A percentile compares a stretch with the other conserved stretches of the same genome.
phyloP scores from a whole-genome alignment of 1,284 basidiomycete species.

The Stygiomarasmius scandens region DNA sequence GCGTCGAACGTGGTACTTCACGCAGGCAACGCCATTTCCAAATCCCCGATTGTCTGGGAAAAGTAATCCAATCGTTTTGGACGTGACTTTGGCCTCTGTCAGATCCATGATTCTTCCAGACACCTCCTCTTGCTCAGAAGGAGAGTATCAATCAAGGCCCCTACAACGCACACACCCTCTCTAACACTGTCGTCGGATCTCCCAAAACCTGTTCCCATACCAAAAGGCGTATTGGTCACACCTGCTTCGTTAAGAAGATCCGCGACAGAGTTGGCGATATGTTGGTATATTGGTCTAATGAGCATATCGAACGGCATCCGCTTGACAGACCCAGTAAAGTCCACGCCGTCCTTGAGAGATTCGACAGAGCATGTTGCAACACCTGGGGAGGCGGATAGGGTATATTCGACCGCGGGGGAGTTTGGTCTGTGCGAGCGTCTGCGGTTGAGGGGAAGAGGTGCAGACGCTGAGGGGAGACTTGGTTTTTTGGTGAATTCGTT shows the following conservation, averaged over 20 bases:
- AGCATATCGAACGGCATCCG: conserved; percentile 93
- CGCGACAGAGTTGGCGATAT: conserved; percentile 65
- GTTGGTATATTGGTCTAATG: conserved; percentile 71
- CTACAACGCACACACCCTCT: conserved; percentile 88
- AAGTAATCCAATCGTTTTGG: conserved; percentile 78
- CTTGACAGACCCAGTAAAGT: conserved; percentile 93
- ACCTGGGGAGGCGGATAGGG: conserved; percentile 85
- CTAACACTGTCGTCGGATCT: conserved; percentile 90
- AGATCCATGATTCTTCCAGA: conserved; percentile 50
- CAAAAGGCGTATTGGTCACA: conserved; percentile 67
- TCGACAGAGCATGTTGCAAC: conserved; percentile 92
- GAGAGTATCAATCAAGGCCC: conserved; percentile 70
- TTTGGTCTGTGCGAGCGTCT: conserved; percentile 91
- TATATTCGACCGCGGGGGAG: conserved; percentile 95
- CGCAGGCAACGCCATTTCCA: conserved; percentile 81
- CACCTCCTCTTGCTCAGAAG: conserved; percentile 43
- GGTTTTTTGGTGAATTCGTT: conserved; percentile 97
- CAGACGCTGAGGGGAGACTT: conserved; percentile 74
- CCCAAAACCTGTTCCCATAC: conserved; percentile 65
- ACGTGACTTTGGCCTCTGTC: conserved; percentile 55
- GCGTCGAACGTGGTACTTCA: conserved; percentile 76
- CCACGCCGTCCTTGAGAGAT: conserved; percentile 92
- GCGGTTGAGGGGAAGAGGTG: conserved; percentile 46
- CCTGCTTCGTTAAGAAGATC: conserved; percentile 62
- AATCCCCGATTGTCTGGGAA: conserved; percentile 59